Percentiles rank a stretch among this genome's conserved stretches.
Conservation (phyloP, 108 stramenopile genomes). For the Nitzschia sp. region DNA sequence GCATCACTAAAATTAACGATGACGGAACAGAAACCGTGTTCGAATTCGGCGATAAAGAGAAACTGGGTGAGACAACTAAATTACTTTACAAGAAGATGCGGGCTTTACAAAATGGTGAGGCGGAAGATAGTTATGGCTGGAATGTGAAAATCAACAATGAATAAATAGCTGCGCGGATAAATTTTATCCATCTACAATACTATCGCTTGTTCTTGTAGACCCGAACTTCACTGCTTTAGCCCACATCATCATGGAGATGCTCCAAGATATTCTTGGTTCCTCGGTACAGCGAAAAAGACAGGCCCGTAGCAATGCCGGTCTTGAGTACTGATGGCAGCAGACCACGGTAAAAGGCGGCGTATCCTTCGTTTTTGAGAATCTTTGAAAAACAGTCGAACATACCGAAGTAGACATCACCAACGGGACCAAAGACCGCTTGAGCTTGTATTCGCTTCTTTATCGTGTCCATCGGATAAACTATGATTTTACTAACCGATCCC, state of each 20-base stretch:
- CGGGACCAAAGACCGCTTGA: conserved; percentile 68
- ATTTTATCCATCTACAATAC: conserved; percentile 2
- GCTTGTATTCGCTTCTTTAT: conserved; percentile 94
- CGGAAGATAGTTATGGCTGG: conserved; percentile 94
- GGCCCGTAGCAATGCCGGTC: conserved; percentile 45
- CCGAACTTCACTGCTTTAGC: neutral
- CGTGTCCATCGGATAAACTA: conserved; percentile 94
- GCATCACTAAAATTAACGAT: conserved; percentile 67
- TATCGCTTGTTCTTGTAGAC: neutral
- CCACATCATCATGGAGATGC: conserved; percentile 22
- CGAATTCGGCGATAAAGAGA: conserved; percentile 71
- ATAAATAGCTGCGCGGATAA: neutral
- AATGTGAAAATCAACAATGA: conserved; percentile 46
- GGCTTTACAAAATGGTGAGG: conserved; percentile 92
- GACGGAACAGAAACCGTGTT: conserved; percentile 61
- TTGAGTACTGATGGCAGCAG: conserved; percentile 68
- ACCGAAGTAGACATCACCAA: conserved; percentile 25
- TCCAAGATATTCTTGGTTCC: conserved; percentile 43
- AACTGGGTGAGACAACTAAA: conserved; percentile 83
- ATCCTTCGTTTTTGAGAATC: conserved; percentile 67
- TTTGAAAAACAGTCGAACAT: conserved; percentile 74
- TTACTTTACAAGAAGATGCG: conserved; percentile 86
- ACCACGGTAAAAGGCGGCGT: conserved; percentile 63
- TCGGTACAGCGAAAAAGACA: conserved; percentile 52
- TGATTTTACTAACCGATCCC: conserved; percentile 85